These are phyloP conservation scores for Sicyos edulis DNA, from an alignment of 306 rosid species.

Conservation along the genomic window DNA sequence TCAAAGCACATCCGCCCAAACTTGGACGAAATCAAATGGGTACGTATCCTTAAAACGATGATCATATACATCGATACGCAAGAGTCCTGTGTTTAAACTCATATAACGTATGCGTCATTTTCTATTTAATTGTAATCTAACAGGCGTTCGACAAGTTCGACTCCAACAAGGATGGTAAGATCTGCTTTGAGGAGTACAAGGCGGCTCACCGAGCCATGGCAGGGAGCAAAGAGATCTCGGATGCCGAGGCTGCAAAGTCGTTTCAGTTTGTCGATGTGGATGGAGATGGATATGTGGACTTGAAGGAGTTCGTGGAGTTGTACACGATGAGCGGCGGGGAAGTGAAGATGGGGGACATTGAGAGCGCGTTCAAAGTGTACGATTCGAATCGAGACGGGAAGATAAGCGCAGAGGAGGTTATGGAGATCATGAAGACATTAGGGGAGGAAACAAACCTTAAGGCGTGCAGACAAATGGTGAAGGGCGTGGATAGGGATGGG, in stretches of 20 bases:
- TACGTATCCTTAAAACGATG: neutral
- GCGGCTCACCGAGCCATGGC: constrained; percentile 42
- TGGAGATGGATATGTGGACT: constrained; percentile 64
- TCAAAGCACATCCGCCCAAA: constrained; percentile 30
- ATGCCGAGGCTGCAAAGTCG: constrained; percentile 41
- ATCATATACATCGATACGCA: neutral
- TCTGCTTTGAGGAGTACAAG: constrained; percentile 60
- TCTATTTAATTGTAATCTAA: neutral
- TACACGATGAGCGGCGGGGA: constrained; percentile 38
- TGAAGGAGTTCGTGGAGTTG: constrained; percentile 56
- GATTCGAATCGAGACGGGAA: constrained; percentile 79
- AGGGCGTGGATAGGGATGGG: constrained; percentile 56
- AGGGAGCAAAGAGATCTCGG: constrained; percentile 26
- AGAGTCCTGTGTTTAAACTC: neutral
- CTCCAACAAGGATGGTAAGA: constrained; percentile 61
- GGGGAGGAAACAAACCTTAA: constrained; percentile 54
- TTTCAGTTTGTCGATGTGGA: constrained; percentile 53
- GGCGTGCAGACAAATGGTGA: constrained; percentile 61
- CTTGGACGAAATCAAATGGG: constrained; percentile 58
- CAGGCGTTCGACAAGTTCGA: constrained; percentile 55
- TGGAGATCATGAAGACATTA: constrained; percentile 42
- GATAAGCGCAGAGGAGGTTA: constrained; percentile 71
- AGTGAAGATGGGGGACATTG: constrained; percentile 36
- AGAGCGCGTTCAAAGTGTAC: constrained; percentile 55
- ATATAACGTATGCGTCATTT: too few species aligned